These are phyloP conservation scores for Eucalyptus decipiens DNA, from an alignment of 345 rosid species.

Conservation along the genomic window DNA sequence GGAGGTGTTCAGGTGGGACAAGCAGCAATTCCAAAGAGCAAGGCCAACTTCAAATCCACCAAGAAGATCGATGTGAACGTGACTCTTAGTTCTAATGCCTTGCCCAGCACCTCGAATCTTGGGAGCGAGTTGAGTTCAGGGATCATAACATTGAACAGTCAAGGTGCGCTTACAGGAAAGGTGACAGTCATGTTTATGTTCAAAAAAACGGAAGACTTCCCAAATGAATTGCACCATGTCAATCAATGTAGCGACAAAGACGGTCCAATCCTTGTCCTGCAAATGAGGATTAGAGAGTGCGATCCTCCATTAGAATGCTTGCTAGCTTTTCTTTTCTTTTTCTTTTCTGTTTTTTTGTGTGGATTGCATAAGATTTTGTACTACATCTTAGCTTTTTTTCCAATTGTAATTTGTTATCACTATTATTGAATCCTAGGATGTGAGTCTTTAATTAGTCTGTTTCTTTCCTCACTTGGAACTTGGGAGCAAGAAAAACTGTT, in stretches of 20 bases:
- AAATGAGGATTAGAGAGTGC: background rate
- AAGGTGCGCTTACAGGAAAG: background rate
- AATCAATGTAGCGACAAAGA: background rate
- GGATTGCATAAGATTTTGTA: background rate
- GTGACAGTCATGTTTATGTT: background rate
- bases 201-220: background rate
- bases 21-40: background rate
- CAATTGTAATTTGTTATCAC: background rate
- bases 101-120: background rate
- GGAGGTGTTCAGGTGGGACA: background rate
- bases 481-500: background rate
- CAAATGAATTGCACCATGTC: background rate
- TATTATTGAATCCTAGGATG: background rate
- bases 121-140: background rate
- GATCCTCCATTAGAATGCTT: background rate
- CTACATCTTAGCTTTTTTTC: background rate
- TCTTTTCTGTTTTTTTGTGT: background rate
- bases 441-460: background rate
- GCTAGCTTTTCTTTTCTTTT: background rate
- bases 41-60: slow-evolving; percentile 1
- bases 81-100: background rate
- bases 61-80: background rate
- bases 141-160: background rate
- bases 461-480: background rate
- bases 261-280: background rate